Base-by-base conservation (phyloP, 768 basidiomycete species). In the Termitomyces sp. region DNA sequence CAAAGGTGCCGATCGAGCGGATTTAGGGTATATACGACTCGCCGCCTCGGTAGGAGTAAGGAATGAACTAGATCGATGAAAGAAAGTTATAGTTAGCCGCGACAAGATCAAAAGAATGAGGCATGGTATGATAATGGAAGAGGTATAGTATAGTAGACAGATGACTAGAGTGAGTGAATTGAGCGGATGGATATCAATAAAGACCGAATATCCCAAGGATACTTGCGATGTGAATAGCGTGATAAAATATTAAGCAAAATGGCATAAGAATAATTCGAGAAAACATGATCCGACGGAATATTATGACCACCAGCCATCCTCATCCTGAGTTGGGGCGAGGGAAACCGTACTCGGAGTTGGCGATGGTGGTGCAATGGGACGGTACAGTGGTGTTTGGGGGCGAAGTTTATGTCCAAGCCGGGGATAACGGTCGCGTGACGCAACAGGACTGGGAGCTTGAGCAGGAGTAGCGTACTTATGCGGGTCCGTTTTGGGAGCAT, bases 291-390 rank as follows among this genome's bases (percentile, higher is more conserved):
- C 27, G 47, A 34, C 12, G 17, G 25, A 16, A 21, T 52, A 59
- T 73, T 75, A 89, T 63, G 75, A 73, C 81, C 84, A 93, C 91
- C 91, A 94, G 35, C 91, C 91, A 46, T 93, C 86, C 1, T 83
- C 76, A 41, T 82, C 82, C 56, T 82, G 74, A 0, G 88, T 91
- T 7, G 86, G 88, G 9, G 84, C 79, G 28, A 81, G 75, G 21
- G 88, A 89, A n/a, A 86, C 84, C 1, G 75, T 81, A 64, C 91
- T 93, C 25, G 83, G 85, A 27, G 91, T 85, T 8, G 91, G 91
- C 1, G 91, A 93, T 14, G 84, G 77, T 11, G 55, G 55, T 9
- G 48, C 40, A 19, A 73, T 66, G 41, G 70, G 66, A 30, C 74
- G 73, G 40, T 62, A 63, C 34, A 66, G 64, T 23, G 61, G 56